Evolutionary conservation across 768 basidiomycete species (phyloP).

Genomic region (Lactarius evosmus): DNA sequence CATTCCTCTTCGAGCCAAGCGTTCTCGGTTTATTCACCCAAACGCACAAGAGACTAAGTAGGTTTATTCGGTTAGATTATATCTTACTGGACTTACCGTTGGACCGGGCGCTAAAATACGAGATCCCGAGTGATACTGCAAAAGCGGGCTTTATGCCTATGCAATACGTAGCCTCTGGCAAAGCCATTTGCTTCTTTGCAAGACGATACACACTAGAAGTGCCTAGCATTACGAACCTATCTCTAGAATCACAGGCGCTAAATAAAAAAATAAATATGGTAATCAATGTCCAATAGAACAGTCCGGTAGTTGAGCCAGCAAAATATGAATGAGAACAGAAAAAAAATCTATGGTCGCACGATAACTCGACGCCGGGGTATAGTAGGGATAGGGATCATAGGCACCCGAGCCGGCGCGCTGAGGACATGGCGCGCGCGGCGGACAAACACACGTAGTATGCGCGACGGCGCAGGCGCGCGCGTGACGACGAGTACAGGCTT

Average conservation of each 20-base stretch:
- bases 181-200: no score
- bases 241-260: no score
- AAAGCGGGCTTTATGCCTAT: no score
- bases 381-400: neutral
- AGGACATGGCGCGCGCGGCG: constrained; percentile 11
- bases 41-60: no score
- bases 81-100: no score
- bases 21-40: no score
- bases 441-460: constrained; percentile 10
- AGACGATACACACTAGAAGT: no score
- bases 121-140: no score
- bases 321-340: neutral
- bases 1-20: neutral
- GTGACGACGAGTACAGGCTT: neutral
- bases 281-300: neutral
- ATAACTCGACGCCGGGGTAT: neutral
- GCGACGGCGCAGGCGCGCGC: neutral
- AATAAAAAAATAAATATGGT: neutral
- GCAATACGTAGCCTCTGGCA: no score
- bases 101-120: no score
- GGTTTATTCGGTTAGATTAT: no score
- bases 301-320: neutral
- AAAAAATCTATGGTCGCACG: neutral
- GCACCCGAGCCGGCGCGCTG: neutral
- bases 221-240: no score